Evolutionary conservation across 352 stramenopile species (phyloP).

Genomic region (Globisporangium cylindrosporum): DNA sequence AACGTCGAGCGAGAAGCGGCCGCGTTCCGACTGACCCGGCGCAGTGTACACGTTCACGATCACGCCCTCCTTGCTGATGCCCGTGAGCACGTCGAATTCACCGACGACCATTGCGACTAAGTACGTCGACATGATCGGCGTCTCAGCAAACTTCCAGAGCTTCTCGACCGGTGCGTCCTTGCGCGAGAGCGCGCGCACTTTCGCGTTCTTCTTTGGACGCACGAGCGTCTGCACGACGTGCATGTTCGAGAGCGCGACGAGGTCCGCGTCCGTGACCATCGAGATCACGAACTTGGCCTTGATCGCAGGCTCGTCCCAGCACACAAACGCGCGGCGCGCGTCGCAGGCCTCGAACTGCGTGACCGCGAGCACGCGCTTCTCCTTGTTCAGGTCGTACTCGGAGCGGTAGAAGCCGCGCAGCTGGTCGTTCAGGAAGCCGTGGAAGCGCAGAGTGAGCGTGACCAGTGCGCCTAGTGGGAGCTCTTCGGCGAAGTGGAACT

Average conservation of each 20-base stretch:
- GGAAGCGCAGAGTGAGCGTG: conserved; percentile 51
- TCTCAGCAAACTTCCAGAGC: conserved; percentile 88
- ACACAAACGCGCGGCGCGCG: conserved; percentile 94
- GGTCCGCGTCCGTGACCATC: conserved; percentile 88
- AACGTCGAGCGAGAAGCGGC: conserved; percentile 89
- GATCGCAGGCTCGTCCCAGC: conserved; percentile 96
- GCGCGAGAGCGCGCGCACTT: conserved; percentile 46
- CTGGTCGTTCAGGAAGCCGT: conserved; percentile 88
- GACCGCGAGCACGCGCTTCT: conserved; percentile 92
- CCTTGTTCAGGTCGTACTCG: conserved; percentile 90
- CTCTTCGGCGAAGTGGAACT: conserved; percentile 50
- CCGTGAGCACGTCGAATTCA: conserved; percentile 95
- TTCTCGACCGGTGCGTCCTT: conserved; percentile 50
- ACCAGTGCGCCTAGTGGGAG: conserved; percentile 30
- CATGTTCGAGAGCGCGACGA: conserved; percentile 96
- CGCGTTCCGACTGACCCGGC: conserved; percentile 85
- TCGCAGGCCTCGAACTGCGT: conserved; percentile 85
- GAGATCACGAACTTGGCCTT: conserved; percentile 95
- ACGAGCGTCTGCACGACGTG: conserved; percentile 87
- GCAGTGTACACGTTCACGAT: conserved; percentile 95
- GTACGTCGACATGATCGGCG: conserved; percentile 98
- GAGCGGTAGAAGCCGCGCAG: conserved; percentile 96
- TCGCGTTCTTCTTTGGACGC: conserved; percentile 53
- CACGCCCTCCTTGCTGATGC: conserved; percentile 86
- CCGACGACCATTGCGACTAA: conserved; percentile 94